A percentile compares a stretch with the other conserved stretches of the same genome.
phyloP scores from a whole-genome alignment of 139 green algal genomes.

The Coccomyxa sp. region DNA sequence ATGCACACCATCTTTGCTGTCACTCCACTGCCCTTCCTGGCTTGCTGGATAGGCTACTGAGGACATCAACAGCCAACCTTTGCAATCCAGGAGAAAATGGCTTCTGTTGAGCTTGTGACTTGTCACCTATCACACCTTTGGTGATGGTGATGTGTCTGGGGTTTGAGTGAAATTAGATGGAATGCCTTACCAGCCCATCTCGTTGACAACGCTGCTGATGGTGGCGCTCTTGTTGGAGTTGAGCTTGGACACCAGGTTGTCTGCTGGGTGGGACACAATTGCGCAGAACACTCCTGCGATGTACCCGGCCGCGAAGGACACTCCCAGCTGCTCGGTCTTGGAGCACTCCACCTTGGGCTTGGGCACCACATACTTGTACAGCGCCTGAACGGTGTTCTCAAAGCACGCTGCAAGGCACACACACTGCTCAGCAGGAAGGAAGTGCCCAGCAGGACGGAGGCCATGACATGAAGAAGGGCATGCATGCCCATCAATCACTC shows the following conservation, averaged over 20 bases:
- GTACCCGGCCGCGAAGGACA: conserved; percentile 84
- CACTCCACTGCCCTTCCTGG: no score
- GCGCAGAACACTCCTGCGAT: conserved; percentile 89
- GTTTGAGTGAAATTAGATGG: no score
- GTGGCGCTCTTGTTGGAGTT: conserved; percentile 70
- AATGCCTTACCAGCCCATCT: conserved; percentile 72
- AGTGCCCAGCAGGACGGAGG: no score
- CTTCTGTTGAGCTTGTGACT: no score
- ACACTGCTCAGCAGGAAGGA: no score
- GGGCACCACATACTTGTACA: conserved; percentile 91
- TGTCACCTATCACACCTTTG: no score
- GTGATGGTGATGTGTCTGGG: no score
- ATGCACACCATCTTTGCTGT: no score
- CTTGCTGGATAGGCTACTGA: no score
- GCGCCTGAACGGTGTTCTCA: conserved; percentile 80
- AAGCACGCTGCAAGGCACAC: conserved; percentile 74
- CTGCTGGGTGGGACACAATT: conserved; percentile 82
- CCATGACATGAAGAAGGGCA: no score
- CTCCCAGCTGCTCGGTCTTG: conserved; percentile 88
- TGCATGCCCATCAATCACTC: not conserved
- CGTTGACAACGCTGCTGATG: conserved; percentile 56
- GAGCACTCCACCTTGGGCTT: conserved; percentile 87
- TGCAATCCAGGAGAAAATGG: no score
- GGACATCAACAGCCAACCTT: no score
- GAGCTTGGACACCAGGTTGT: conserved; percentile 95